Conservation (phyloP, 129 eudicot species). For the Lactuca saligna region DNA sequence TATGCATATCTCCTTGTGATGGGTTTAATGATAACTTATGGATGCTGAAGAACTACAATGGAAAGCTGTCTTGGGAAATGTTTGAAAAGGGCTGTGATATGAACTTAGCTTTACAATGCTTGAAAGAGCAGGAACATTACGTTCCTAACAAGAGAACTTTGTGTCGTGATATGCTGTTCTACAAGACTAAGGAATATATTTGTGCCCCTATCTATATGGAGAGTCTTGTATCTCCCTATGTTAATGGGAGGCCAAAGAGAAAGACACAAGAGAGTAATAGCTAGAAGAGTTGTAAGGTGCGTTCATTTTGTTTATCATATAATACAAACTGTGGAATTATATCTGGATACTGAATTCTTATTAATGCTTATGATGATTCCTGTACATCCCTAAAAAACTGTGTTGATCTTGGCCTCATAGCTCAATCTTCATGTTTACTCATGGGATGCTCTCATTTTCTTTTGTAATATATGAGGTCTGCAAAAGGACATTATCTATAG, state of each 20-base stretch:
- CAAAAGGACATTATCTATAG: too few species aligned
- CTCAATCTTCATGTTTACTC: too few species aligned
- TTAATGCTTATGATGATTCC: too few species aligned
- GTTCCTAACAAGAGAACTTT: slow-evolving; percentile 7
- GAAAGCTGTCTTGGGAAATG: slow-evolving; percentile 23
- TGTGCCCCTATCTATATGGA: slow-evolving; percentile 7
- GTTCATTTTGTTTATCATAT: too few species aligned
- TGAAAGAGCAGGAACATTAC: slow-evolving; percentile 11
- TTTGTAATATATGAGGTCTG: too few species aligned
- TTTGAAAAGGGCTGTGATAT: neutral
- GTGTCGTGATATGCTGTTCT: neutral
- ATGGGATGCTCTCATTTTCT: too few species aligned
- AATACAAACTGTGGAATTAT: too few species aligned
- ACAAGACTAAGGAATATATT: neutral
- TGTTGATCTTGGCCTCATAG: too few species aligned
- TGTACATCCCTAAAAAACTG: too few species aligned
- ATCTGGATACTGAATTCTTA: too few species aligned
- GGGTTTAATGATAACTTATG: slow-evolving; percentile 6
- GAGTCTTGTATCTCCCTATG: slow-evolving; percentile 15
- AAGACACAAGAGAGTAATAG: neutral
- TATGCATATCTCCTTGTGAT: neutral
- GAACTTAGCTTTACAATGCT: neutral
- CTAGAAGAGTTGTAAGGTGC: too few species aligned
- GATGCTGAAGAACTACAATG: slow-evolving; percentile 21
- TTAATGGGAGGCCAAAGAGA: neutral